phyloP scores from a whole-genome alignment of 192 early-diverging fungal species.

The Rhizophagus sp. region DNA sequence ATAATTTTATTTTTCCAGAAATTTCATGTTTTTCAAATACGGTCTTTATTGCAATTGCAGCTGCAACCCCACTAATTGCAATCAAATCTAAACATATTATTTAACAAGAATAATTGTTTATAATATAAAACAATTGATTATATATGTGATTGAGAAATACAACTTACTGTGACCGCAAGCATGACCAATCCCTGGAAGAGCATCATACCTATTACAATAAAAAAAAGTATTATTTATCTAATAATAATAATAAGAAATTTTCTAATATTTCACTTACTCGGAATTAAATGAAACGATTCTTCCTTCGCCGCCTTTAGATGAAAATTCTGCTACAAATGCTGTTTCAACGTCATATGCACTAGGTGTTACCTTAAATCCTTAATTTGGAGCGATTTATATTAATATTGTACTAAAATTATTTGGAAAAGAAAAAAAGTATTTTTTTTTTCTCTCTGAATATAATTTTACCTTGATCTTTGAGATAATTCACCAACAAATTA shows the following conservation, averaged over 20 bases:
- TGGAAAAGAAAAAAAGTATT: no score
- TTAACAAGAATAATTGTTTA: background rate
- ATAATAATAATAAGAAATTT: no score
- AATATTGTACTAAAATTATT: no score
- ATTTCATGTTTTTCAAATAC: constrained; percentile 37
- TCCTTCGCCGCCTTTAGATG: constrained; percentile 37
- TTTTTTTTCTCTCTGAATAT: no score
- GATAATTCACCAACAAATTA: constrained; percentile 63
- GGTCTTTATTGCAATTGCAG: constrained; percentile 49
- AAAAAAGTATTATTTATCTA: background rate
- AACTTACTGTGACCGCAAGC: constrained; percentile 63
- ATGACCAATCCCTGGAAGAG: constrained; percentile 66
- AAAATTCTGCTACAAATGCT: constrained; percentile 71
- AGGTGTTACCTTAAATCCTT: constrained; percentile 61
- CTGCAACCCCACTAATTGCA: constrained; percentile 43
- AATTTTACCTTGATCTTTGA: constrained; percentile 39
- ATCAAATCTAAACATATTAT: background rate
- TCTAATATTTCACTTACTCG: background rate
- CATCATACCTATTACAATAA: constrained; percentile 49
- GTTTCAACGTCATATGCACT: constrained; percentile 66
- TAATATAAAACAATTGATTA: background rate
- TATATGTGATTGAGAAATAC: background rate
- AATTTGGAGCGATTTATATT: constrained; percentile 18
- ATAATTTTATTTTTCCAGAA: constrained; percentile 62
- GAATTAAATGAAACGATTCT: constrained; percentile 26